Base-by-base conservation (phyloP, 129 eudicot genomes). In the Heracleum sosnowskyi region DNA sequence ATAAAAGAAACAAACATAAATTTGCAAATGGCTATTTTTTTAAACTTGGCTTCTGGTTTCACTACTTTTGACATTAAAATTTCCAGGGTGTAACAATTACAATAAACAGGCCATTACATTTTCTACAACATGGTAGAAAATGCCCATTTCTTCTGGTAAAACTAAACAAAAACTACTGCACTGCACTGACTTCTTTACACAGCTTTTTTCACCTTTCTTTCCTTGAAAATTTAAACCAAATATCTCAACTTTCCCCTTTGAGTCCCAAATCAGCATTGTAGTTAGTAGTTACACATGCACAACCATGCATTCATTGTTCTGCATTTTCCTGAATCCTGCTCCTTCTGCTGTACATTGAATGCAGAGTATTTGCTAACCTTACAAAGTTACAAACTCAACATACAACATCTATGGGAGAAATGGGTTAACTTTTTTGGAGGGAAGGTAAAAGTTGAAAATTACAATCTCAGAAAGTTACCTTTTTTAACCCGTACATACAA, bases 251-350 rank as follows among this genome's bases (percentile, higher is more conserved):
- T 72, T 74, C 68, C 78, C 53, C 75, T 35, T 55, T 72, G 72
- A 75, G 42, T 40, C 79, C 83, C 76, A 76, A 84, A 79, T 44
- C 85, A 74, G 79, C 86, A 72, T 83, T 77, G 78, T 79, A 69
- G 76, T 77, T 77, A 76, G 68, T 24, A n/a, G 33, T 57, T 57
- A 11, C 68, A n/a, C 68, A 24, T 26, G 33, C 81, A 81, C 77
- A 75, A 39, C 81, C 69, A 72, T 57, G 74, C 82, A 83, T 57
- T 77, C 82, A 83, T 64, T 83, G 39, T 18, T 44, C 64, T 77
- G 66, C 60, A 79, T 36, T 70, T 68, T 66, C 31, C 77, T 79
- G 76, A 55, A 47, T 70, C 70, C n/a, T 77, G 46, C 80, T 80
- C 72, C 49, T 79, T 64, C 29, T 82, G 68, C 74, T 76, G 77